Conservation (phyloP, 163 green algal genomes). For the Prototheca cutis region DNA sequence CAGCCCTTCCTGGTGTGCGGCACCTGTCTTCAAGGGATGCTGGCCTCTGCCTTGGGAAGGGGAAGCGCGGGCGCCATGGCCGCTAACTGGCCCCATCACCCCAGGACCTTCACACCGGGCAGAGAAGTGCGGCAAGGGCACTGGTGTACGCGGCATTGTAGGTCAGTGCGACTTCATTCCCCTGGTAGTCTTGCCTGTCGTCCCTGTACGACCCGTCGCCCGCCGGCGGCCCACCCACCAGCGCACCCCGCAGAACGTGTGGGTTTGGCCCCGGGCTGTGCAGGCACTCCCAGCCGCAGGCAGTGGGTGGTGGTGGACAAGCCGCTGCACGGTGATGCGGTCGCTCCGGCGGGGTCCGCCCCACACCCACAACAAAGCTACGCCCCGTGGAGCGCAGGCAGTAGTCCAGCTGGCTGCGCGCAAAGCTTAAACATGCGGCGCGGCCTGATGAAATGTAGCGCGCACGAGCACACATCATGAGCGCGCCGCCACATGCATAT, state of each 20-base stretch:
- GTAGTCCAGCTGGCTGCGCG: conserved; percentile 16
- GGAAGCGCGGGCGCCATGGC: too few relatives aligned
- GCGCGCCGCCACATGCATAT: conserved; percentile 11
- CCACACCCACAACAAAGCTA: conserved; percentile 27
- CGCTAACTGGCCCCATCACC: too few relatives aligned
- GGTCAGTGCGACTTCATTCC: neutral
- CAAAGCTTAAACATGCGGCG: conserved; percentile 7
- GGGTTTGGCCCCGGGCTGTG: conserved; percentile 6
- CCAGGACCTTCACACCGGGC: too few relatives aligned
- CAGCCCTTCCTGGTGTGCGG: too few relatives aligned
- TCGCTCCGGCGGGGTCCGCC: conserved; percentile 11
- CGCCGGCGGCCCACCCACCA: conserved; percentile 19
- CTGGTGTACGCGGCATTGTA: conserved; percentile 1
- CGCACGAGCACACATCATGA: conserved; percentile 3
- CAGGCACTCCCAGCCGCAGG: conserved; percentile 17
- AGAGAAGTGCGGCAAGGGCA: neutral
- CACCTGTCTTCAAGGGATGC: too few relatives aligned
- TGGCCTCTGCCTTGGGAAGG: too few relatives aligned
- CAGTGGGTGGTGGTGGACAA: conserved; percentile 12
- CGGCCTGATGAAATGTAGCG: conserved; percentile 1
- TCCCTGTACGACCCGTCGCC: neutral
- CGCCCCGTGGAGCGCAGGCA: conserved; percentile 10
- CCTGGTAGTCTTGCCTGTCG: neutral
- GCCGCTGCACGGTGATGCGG: conserved; percentile 30
- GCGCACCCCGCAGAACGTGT: conserved; percentile 17